Base-by-base conservation (phyloP, 2,329 filamentous ascomycete species). In the Monascus ruber region DNA sequence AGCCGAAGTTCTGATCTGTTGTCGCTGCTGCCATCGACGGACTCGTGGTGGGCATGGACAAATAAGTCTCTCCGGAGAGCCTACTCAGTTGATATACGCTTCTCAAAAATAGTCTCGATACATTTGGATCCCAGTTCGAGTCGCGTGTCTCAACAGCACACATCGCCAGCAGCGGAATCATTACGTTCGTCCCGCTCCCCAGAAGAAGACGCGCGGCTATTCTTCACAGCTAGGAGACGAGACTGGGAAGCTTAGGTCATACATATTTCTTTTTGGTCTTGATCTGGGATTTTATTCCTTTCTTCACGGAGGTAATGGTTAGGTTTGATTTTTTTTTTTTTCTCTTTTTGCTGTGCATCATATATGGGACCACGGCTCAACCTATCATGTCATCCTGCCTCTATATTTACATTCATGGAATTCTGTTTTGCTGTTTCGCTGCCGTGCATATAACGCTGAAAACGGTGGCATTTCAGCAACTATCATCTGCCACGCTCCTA, bases 11-110 rank as follows among this genome's bases (percentile, higher is more conserved):
- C 28, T 6, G 10, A 29, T 10, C 28, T 10, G 10, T 10, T 3
- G 10, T 29, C 28, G 10, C 10, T 10, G 28, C 28, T 10, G 10
- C 28, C 10, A 29, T 3, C 28, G 10, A 29, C 6, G 6, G 3
- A 29, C 28, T 10, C 46, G 6, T 37, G 40, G 5, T 46, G 34
- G 3, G 47, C 45, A 2, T 56, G 54, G 54, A 43, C 48, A 5
- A 53, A 47, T n/a, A 42, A 41, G 6, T 36, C 43, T 5, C 39
- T 40, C 10, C 39, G 42, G 7, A 46, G 45, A 25, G 49, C 52
- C 5, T 44, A 44, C 4, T 40, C 45, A 2, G 45, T 59, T 5
- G 51, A 56, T 25, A 45, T 59, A 17, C 47, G 49, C 25, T 47
- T 56, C 24, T 47, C 50, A 3, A 48, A 46, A 26, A 51, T 59